Percentiles rank a stretch among this genome's conserved stretches.
Conservation (phyloP, 208 protist species). For the Wallacemonas sp. region DNA sequence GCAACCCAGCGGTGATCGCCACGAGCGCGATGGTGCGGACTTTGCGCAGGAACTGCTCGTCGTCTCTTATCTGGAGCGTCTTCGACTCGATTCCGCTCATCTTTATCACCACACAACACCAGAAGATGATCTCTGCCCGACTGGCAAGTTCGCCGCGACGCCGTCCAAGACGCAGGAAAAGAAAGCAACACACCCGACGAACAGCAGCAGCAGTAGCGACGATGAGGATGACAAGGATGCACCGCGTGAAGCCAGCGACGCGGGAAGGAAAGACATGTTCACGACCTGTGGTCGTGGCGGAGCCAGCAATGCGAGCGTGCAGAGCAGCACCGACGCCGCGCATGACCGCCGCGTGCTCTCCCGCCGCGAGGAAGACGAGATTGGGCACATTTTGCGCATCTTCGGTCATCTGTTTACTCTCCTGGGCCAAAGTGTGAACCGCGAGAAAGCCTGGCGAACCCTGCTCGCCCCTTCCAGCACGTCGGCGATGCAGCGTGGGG, state of each 20-base stretch:
- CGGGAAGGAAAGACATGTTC: background rate
- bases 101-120: background rate
- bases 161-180: too few relatives aligned
- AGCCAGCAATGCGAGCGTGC: too few relatives aligned
- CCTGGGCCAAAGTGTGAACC: slow-evolving; percentile 11
- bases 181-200: too few relatives aligned
- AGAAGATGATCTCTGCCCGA: background rate
- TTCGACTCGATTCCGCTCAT: slow-evolving; percentile 4
- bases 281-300: too few relatives aligned
- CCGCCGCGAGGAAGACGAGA: slow-evolving; percentile 24
- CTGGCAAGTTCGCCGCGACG: too few relatives aligned
- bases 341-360: slow-evolving; percentile 9
- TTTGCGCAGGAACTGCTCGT: background rate
- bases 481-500: too few relatives aligned
- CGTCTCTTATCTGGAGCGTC: background rate
- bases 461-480: slow-evolving; percentile 5
- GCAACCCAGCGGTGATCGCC: background rate
- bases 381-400: slow-evolving; percentile 29
- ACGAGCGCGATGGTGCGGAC: background rate
- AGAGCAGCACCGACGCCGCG: slow-evolving; percentile 10
- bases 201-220: slow-evolving; percentile 4
- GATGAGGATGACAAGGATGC: slow-evolving; percentile 10
- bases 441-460: background rate
- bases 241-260: background rate
- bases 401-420: slow-evolving; percentile 19